A percentile compares a stretch with the other conserved stretches of the same genome.
These are phyloP conservation scores for Iodosphaeria phyllophila DNA, from an alignment of 2,329 filamentous ascomycete genomes.

Conservation along the genomic window DNA sequence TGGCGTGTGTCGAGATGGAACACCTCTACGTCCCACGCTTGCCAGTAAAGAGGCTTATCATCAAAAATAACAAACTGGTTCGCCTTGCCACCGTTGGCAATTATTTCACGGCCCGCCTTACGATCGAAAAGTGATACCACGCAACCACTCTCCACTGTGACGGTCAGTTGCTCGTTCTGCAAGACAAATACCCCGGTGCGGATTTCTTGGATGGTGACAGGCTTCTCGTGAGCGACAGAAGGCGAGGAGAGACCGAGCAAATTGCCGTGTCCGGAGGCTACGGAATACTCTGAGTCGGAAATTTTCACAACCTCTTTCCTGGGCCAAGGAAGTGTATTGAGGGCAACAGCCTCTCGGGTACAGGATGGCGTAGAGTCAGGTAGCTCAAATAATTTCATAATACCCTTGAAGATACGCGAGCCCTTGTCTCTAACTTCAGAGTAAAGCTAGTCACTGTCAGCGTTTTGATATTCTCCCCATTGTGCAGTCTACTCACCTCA, in stretches of 20 bases:
- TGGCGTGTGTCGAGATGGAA: slow-evolving; percentile 79
- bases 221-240: slow-evolving; percentile 22
- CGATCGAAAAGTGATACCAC: slow-evolving; percentile 77
- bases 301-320: slow-evolving; percentile 56
- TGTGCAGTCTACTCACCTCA: slow-evolving; percentile 27
- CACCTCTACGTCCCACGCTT: slow-evolving; percentile 96
- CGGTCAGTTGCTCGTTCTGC: slow-evolving; percentile 56
- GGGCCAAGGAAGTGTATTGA: slow-evolving; percentile 81
- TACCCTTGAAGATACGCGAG: slow-evolving; percentile 49
- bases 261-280: slow-evolving; percentile 37
- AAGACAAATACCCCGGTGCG: slow-evolving; percentile 53
- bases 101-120: slow-evolving; percentile 53
- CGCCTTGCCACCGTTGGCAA: slow-evolving; percentile 55
- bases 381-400: slow-evolving; percentile 49
- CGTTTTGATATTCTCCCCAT: too few species aligned
- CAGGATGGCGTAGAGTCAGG: slow-evolving; percentile 20
- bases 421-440: slow-evolving; percentile 65
- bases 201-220: slow-evolving; percentile 31
- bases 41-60: slow-evolving; percentile 94
- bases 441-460: slow-evolving; percentile 39
- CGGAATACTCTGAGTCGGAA: slow-evolving; percentile 29
- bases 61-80: slow-evolving; percentile 92
- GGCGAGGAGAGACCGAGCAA: slow-evolving; percentile 35
- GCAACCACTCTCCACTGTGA: slow-evolving; percentile 54
- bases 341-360: slow-evolving; percentile 33